phyloP scores from a whole-genome alignment of 164 flowering plant genomes.

The Amborella trichopoda region DNA sequence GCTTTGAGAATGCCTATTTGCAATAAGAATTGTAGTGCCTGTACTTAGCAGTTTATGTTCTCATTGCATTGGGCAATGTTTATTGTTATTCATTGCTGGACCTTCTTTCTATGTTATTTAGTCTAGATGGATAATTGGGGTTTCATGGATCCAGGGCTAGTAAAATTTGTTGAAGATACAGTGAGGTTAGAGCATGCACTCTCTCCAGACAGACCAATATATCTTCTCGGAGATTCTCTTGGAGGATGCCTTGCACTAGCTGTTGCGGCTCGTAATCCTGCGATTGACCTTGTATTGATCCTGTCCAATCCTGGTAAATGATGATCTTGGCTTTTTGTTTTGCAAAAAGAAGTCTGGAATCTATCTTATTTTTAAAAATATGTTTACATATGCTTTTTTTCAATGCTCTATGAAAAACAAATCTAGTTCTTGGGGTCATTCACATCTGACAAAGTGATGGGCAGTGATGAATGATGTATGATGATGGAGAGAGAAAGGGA shows the following conservation, averaged over 20 bases:
- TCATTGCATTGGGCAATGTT: no score
- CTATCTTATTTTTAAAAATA: no score
- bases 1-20: no score
- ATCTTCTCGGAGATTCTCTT: slow-evolving; percentile 86
- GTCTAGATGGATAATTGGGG: background rate
- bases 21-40: no score
- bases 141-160: slow-evolving; percentile 34
- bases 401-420: no score
- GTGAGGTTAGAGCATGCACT: slow-evolving; percentile 51
- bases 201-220: slow-evolving; percentile 67
- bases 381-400: no score
- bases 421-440: no score
- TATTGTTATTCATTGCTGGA: background rate
- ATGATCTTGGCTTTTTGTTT: background rate
- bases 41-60: no score
- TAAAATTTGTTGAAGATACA: slow-evolving; percentile 51
- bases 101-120: background rate
- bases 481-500: no score
- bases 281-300: slow-evolving; percentile 68
- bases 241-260: slow-evolving; percentile 95
- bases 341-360: no score
- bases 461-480: no score
- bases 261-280: slow-evolving; percentile 82
- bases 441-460: no score
- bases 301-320: slow-evolving; percentile 86